Evolutionary conservation across 2,329 filamentous ascomycete species (phyloP), one percentile per base, ranked within the genome.

Genomic region (Aspergillus tanneri): DNA sequence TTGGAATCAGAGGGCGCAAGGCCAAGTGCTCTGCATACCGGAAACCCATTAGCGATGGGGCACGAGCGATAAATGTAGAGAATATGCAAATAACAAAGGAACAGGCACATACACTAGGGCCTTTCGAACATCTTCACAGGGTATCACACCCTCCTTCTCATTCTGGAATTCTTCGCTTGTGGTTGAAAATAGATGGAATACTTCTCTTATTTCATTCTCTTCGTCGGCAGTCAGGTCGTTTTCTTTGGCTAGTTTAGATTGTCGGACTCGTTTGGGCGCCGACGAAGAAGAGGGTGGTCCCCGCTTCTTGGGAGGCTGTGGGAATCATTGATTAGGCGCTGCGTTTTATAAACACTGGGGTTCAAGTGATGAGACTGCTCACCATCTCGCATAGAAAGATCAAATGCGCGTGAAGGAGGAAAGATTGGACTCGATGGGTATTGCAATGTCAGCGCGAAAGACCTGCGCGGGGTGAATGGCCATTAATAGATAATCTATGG

Each of bases 211-310:
- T 72, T 96, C 90, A 58, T 81, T 80, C 72, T 97, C 92, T 72
- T 96, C 87, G 55, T 86, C 83, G 32, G 85, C 86, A 11, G 83
- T 86, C 64, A 97, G 83, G 68, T 90, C 86, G 78, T 96, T 85
- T 65, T 96, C 90, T 72, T 91, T 92, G 23, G 92, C 92, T 60
- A 96, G 88, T 69, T 90, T 95, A 50, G 91, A 95, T 63, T 83
- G 84, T 54, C 87, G 86, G 46, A 63, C 52, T 57, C 67, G 69
- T 54, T 66, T 71, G 9, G 64, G 61, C n/a, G 66, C 54, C 24
- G 61, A 44, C 47, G 65, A 58, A 49, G 67, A 57, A 52, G 61
- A 40, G 44, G 59, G 46, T 42, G 60, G 60, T 55, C 59, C 55
- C 54, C 67, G 67, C 54, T 67, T 70, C 55, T 68, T 71, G 47